Base-by-base conservation (phyloP, 768 basidiomycete species). In the Rhodotorula graminis region DNA sequence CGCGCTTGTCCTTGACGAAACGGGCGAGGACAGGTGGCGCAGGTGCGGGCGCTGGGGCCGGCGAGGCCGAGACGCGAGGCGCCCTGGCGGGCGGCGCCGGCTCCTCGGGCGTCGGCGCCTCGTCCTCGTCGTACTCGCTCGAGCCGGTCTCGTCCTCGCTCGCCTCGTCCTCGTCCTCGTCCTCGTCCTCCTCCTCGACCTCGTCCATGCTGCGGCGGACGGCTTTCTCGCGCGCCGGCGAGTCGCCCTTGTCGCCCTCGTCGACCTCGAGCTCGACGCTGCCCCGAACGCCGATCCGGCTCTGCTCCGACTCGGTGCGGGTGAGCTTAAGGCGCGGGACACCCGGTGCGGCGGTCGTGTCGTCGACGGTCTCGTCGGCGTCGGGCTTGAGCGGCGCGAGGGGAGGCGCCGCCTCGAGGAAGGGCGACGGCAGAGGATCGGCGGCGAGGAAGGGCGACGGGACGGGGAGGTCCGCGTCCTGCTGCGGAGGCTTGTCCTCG, bases 261-360 rank as follows among this genome's bases (percentile, higher is more conserved):
- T 62, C 65, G 0, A 58, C 42, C 18, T 42, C 62, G n/a, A 74
- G 57, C 44, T 73, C 72, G 31, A 66, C 62, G 21, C 61, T 62
- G 1, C 73, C 73, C n/a, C 63, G 31, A 44, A 61, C 46, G 7
- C 73, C 73, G 11, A 44, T 56, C 25, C 52, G 44, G 37, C 42
- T n/a, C 62, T 74, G 69, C 25, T 74, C 73, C 29, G 62, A 64
- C 40, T 74, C 69, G 1, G 73, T 74, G 55, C 73, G 60, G 10
- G 73, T 70, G 25, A 74, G 37, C 52, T 47, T 57, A 44, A 74
- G 53, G 0, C 73, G 40, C 14, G 73, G 73, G 9, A 74, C 73
- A 21, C n/a, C 25, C 18, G 44, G 18, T 12, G 44, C 44, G 6
- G 44, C 12, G 11, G 65, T 19, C 33, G 29, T 27, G 0, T 2